Evolutionary conservation across 192 early-diverging fungal species (phyloP), one percentile per base, ranked within the genome.

Genomic region (Phycomyces nitens): DNA sequence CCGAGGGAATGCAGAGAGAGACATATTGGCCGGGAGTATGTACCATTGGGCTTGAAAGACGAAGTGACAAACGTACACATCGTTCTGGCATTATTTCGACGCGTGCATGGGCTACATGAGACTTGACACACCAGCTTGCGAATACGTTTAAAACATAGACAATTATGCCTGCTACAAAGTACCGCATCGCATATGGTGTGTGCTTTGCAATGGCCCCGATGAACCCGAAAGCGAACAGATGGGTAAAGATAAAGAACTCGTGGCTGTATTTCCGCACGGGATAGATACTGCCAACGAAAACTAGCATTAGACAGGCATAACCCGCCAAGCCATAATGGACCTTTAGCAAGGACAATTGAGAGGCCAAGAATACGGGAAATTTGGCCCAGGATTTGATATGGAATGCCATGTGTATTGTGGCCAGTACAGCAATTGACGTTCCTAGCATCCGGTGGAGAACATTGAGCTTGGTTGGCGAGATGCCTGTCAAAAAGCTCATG

Each of bases 181-280:
- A 82, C 4, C 81, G 76, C 78, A 80, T 77, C 0, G 77, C 81
- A 51, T 82, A 82, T 11, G 84, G 81, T 8, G 84, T 80, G 49
- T 85, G 84, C 3, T 73, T 52, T 16, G 77, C 72, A n/a, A 76
- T 75, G 0, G 79, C 57, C 21, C 78, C 71, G 15, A 85, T 53
- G 41, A 83, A 78, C 6, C 72, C 72, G 53, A 81, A 66, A 11
- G 76, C 55, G 1, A 74, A 27, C 2, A 77, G 56, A 53, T 85
- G 84, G 9, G 78, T 70, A 24, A 71, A 52, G 4, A 82, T 55
- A 58, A 85, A 85, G 21, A 79, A 22, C 43, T 71, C 72, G 44
- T 83, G 80, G 6, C 63, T 64, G 55, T 65, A 78, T 29, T 64
- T 63, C 18, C 84, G 77, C 1, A 85, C 61, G 14, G 79, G 77